Percentiles rank a stretch among this genome's conserved stretches.
Evolutionary conservation across 169 alveolate genomes (phyloP).

Genomic region (Eimeria acervulina): DNA sequence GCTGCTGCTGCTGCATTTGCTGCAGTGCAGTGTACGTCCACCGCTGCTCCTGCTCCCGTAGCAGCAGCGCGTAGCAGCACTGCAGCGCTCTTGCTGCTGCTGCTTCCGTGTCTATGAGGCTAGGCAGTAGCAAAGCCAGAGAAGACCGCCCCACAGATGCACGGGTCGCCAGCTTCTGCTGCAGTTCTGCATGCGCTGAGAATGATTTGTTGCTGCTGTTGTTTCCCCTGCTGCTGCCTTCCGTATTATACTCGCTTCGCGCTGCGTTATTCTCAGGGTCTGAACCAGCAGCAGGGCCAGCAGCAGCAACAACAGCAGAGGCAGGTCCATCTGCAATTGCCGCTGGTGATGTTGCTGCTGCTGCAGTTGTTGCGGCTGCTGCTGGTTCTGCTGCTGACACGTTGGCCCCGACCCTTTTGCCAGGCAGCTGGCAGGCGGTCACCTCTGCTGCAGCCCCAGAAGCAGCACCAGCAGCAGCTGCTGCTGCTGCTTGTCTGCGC

Average conservation of each 20-base stretch:
- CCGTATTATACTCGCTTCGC: neutral
- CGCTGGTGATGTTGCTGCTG: neutral
- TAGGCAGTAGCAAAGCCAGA: slow-evolving; percentile 43
- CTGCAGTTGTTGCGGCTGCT: neutral
- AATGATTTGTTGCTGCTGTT: neutral
- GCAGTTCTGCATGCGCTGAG: neutral
- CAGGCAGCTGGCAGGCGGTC: neutral
- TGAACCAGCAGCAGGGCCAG: neutral
- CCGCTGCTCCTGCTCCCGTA: slow-evolving; percentile 40
- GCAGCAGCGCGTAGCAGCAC: slow-evolving; percentile 28
- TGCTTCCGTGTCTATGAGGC: neutral
- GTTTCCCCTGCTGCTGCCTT: neutral
- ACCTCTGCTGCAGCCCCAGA: slow-evolving; percentile 31
- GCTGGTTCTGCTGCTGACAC: neutral
- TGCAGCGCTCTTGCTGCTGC: slow-evolving; percentile 68
- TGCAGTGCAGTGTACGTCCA: slow-evolving; percentile 54
- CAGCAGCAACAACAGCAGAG: neutral
- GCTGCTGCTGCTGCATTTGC: slow-evolving; percentile 38
- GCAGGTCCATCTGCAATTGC: neutral
- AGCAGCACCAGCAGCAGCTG: slow-evolving; percentile 24
- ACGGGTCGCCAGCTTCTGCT: neutral
- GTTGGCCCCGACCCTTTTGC: neutral
- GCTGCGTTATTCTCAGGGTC: neutral
- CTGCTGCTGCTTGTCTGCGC: slow-evolving; percentile 40
- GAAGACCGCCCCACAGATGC: neutral